Evolutionary conservation across 495 filamentous ascomycete species (phyloP), one percentile per base, ranked within the genome.

Genomic region (Bacidia rubella): DNA sequence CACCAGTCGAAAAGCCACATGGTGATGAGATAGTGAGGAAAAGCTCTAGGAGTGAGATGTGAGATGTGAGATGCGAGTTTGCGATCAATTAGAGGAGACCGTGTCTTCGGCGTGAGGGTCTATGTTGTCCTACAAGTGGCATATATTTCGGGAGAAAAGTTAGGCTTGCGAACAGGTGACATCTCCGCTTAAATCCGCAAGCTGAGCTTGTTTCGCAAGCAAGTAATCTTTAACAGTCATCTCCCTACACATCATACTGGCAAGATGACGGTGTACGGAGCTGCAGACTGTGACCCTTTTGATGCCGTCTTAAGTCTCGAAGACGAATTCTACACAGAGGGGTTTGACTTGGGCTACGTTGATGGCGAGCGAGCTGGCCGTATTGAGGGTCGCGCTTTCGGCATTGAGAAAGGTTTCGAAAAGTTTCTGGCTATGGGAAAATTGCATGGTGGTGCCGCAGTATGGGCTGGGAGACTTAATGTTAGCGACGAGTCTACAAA

Each of bases 331-430:
- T 95, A 96, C 69, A 70, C 79, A 40, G 80, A 94, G 64, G 93
- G 92, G 35, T 90, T 86, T 66, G 66, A 72, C 9, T 71, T 88
- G 53, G 92, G 92, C 19, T 61, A 76, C 26, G 69, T 71, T 40
- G 93, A 95, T 65, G 92, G 92, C 23, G 71, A 77, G n/a, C 71
- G 75, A 58, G 80, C 87, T 12, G 92, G 93, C 11, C 81, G 79
- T 25, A 78, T 83, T 44, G 92, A 99, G 75, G 93, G 93, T 38
- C 84, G 86, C 32, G 73, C 85, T 11, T 86, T 97, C 63, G 92
- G 90, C 0, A 75, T 97, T 2, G 85, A 93, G 61, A 93, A 92
- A 58, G 92, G 90, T 1, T 97, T 90, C 54, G 86, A 92, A 61
- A 96, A 94, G 67, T 95, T 87, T 59, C 57, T 80, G 12, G 81